Conservation (phyloP, 345 rosid species). For the Syzygium oleosum region DNA sequence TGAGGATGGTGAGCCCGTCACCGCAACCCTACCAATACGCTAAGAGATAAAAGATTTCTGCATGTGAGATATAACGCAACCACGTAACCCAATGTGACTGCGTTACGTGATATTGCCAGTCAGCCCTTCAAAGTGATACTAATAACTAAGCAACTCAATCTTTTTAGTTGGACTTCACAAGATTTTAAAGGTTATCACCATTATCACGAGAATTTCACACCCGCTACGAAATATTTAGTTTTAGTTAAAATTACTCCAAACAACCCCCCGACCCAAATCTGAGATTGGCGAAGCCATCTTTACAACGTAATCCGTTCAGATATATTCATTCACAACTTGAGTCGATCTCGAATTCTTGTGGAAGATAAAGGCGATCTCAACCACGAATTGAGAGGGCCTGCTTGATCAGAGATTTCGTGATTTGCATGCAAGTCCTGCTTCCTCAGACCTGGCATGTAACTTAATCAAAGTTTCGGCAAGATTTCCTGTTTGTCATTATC, state of each 20-base stretch:
- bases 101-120: too few species aligned
- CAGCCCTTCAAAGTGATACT: not conserved
- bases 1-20: too few species aligned
- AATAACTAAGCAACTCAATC: not conserved
- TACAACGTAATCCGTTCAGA: not conserved
- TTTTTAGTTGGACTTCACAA: not conserved
- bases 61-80: too few species aligned
- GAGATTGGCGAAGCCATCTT: too few species aligned
- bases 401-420: not conserved
- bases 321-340: not conserved
- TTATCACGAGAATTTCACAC: not conserved
- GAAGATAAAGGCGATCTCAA: not conserved
- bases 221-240: not conserved
- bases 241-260: not conserved
- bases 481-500: not conserved
- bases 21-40: too few species aligned
- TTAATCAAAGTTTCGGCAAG: not conserved
- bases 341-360: not conserved
- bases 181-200: too few species aligned
- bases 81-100: too few species aligned
- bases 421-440: not conserved
- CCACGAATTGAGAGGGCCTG: not conserved
- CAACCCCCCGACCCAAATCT: not conserved
- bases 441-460: not conserved
- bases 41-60: too few species aligned